A percentile compares a stretch with the other conserved stretches of the same genome.
These are phyloP conservation scores for Lodderomyces margitis DNA, from an alignment of 1,139 yeast species.

Conservation along the genomic window DNA sequence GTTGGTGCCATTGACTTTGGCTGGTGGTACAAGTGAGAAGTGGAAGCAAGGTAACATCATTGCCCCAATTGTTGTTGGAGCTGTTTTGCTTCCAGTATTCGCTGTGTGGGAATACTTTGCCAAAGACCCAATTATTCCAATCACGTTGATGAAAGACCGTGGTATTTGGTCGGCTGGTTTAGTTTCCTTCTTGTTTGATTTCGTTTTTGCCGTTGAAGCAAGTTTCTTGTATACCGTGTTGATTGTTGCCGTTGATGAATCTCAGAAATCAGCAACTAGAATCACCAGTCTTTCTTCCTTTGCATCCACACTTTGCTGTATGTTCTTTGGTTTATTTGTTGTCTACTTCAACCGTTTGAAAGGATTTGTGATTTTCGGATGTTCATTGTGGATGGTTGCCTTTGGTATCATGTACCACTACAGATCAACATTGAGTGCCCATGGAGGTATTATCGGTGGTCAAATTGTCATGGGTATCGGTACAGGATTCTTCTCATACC, in stretches of 20 bases:
- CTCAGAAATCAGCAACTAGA: slow-evolving; percentile 34
- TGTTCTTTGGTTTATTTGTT: slow-evolving; percentile 33
- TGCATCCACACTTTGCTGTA: slow-evolving; percentile 31
- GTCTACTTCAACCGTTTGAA: slow-evolving; percentile 31
- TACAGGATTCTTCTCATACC: slow-evolving; percentile 36
- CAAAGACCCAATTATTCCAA: slow-evolving; percentile 32
- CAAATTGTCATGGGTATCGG: slow-evolving; percentile 35
- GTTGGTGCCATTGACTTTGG: slow-evolving; percentile 42
- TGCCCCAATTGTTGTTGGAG: slow-evolving; percentile 40
- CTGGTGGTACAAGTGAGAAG: slow-evolving; percentile 29
- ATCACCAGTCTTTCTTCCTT: slow-evolving; percentile 33
- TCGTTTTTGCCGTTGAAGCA: slow-evolving; percentile 29
- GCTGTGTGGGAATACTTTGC: slow-evolving; percentile 34
- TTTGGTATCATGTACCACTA: slow-evolving; percentile 34
- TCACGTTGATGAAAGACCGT: slow-evolving; percentile 32
- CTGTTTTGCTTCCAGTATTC: slow-evolving; percentile 32
- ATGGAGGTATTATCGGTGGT: slow-evolving; percentile 36
- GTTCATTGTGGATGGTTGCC: slow-evolving; percentile 34
- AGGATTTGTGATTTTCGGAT: slow-evolving; percentile 33
- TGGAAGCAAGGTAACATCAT: slow-evolving; percentile 34
- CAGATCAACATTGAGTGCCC: slow-evolving; percentile 29
- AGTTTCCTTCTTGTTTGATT: slow-evolving; percentile 31
- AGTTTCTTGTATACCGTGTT: slow-evolving; percentile 36
- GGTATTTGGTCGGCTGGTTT: slow-evolving; percentile 35
- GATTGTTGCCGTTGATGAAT: slow-evolving; percentile 33